Percentiles rank a stretch among this genome's conserved stretches.
phyloP scores from a whole-genome alignment of 805 yeast genomes.

The Lipomyces yamanashiensis region DNA sequence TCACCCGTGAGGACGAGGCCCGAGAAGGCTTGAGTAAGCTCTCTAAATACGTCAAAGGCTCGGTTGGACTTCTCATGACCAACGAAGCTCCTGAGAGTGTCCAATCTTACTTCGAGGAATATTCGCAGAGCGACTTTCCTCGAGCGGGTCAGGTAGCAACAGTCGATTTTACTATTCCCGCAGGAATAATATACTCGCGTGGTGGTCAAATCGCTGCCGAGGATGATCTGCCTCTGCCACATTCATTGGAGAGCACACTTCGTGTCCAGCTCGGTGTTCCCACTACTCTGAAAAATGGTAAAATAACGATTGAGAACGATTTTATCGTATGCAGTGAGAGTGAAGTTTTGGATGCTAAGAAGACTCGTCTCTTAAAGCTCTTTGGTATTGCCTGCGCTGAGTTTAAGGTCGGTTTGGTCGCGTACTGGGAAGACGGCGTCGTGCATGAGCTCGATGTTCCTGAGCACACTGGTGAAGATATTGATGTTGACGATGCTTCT shows the following conservation, averaged over 20 bases:
- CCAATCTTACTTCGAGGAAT: constrained; percentile 80
- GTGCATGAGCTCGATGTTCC: constrained; percentile 31
- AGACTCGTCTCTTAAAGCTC: constrained; percentile 88
- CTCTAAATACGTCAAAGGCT: constrained; percentile 60
- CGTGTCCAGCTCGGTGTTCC: constrained; percentile 85
- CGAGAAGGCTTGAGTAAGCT: constrained; percentile 79
- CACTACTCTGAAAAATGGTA: constrained; percentile 87
- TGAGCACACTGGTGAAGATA: constrained; percentile 4
- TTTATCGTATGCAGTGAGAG: constrained; percentile 81
- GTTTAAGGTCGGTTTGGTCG: constrained; percentile 79
- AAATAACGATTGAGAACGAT: constrained; percentile 75
- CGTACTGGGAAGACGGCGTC: constrained; percentile 66
- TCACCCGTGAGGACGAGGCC: constrained; percentile 85
- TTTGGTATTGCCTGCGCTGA: constrained; percentile 95
- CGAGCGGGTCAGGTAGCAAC: constrained; percentile 89
- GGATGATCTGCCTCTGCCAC: constrained; percentile 96
- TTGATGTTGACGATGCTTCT: constrained; percentile 10
- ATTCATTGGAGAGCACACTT: constrained; percentile 89
- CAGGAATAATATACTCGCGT: constrained; percentile 88
- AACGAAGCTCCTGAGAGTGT: constrained; percentile 89
- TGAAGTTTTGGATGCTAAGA: constrained; percentile 81
- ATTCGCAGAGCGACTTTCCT: constrained; percentile 78
- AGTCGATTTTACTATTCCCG: constrained; percentile 81
- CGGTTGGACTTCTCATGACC: constrained; percentile 86
- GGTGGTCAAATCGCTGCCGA: constrained; percentile 90